phyloP scores from a whole-genome alignment of 31 red algal species.

The Odonthalia washingtoniensis region DNA sequence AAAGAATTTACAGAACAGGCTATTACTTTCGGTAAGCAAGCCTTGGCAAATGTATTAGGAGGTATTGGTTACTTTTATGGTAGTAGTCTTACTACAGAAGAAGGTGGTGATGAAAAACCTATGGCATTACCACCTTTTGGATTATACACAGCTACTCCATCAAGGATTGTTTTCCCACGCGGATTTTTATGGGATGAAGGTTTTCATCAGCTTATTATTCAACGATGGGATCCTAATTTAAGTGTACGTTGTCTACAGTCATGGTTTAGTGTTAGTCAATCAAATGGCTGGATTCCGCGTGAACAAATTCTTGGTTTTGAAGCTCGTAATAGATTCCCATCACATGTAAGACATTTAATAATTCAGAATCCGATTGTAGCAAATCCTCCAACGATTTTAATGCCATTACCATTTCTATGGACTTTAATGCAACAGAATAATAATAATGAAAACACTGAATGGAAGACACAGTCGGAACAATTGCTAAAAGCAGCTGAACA shows the following conservation, averaged over 20 bases:
- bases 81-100: constrained; percentile 44
- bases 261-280: constrained; percentile 74
- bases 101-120: neutral
- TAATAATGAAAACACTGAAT: neutral
- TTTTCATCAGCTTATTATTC: constrained; percentile 96
- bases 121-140: constrained; percentile 46
- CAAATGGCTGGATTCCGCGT: constrained; percentile 95
- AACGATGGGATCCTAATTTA: constrained; percentile 85
- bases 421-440: neutral
- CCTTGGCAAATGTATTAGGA: constrained; percentile 89
- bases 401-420: constrained; percentile 70
- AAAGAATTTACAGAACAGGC: constrained; percentile 39
- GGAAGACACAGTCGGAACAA: neutral
- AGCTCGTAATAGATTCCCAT: constrained; percentile 84
- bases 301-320: constrained; percentile 97
- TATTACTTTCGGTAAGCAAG: constrained; percentile 63
- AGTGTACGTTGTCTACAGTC: constrained; percentile 64
- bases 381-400: constrained; percentile 95
- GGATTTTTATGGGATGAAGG: constrained; percentile 99
- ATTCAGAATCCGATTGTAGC: constrained; percentile 88
- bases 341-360: constrained; percentile 82
- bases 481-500: constrained; percentile 21
- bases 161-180: constrained; percentile 86
- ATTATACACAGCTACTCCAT: constrained; percentile 87
- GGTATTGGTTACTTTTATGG: constrained; percentile 97